Base-by-base conservation (phyloP, 176 grass and related monocot species). In the Avena atlantica region DNA sequence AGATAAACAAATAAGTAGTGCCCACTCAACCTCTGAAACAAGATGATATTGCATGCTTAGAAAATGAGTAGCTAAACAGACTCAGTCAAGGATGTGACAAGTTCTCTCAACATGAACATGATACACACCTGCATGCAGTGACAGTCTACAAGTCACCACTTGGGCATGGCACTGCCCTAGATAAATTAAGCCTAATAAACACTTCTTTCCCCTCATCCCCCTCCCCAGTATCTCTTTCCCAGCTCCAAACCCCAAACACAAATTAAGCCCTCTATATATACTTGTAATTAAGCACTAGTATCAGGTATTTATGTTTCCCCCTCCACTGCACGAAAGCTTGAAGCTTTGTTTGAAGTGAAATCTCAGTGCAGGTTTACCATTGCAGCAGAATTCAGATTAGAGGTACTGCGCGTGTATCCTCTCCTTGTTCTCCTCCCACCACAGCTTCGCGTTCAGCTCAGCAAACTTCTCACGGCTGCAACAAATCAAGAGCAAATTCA, bases 371-470 rank as follows among this genome's bases (percentile, higher is more conserved):
- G 53, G 10, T 73, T 91, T 81, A 68, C 78, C 82, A 8, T 53
- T 56, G 51, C 2, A 53, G 27, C 44, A 25, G n/a, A 12, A 12
- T 19, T 19, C 21, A 21, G 12, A 1, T n/a, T 83, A 95, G 17
- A 92, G 91, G 86, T 92, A 93, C 80, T 95, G 93, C 0, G 76
- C 24, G 69, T 95, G 89, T 89, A 95, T 93, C 66, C 93, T 95
- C 84, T 95, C 93, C 87, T 90, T 95, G 89, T 95, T 95, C 86
- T 93, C 84, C 91, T 95, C 93, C 93, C 93, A 95, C 91, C 93
- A 95, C 57, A 92, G 86, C 86, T 95, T 95, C 0, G 93, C 93
- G 36, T 92, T 92, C 61, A 91, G 86, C 86, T 95, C 93, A 0
- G 91, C 93, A 16, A 95, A 95, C 86, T 84, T 92, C 85, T 92